Evolutionary conservation across 495 filamentous ascomycete species (phyloP).

Genomic region (Hypoxylon intermedium): DNA sequence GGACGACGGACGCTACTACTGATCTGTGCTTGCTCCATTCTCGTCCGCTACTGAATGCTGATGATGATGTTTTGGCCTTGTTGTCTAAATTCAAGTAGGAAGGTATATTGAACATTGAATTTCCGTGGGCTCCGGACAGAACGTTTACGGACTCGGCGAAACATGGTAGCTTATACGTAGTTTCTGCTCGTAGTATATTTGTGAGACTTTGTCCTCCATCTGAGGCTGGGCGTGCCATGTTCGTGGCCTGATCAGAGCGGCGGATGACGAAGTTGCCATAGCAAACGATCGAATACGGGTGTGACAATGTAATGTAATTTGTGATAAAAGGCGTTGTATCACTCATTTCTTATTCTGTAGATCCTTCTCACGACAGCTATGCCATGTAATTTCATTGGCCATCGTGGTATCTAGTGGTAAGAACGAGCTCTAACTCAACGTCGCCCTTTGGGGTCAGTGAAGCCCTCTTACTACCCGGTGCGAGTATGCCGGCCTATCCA

Average conservation of each 20-base stretch:
- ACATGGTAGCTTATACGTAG: not conserved
- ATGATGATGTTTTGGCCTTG: not conserved
- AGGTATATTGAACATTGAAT: not conserved
- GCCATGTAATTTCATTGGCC: not conserved
- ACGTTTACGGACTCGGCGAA: not conserved
- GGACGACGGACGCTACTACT: not conserved
- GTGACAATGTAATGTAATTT: not conserved
- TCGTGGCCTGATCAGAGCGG: not conserved
- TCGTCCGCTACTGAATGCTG: not conserved
- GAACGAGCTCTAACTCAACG: not conserved
- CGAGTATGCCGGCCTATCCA: not conserved
- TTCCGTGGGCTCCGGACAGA: not conserved
- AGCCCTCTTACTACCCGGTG: not conserved
- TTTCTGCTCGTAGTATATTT: not conserved
- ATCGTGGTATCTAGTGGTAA: not conserved
- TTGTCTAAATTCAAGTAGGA: not conserved
- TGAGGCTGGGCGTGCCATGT: not conserved
- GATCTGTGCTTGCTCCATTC: conserved; percentile 10
- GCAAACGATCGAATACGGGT: not conserved
- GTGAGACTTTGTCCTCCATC: not conserved
- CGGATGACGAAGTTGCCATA: not conserved
- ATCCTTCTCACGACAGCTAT: not conserved
- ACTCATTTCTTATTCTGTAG: not conserved
- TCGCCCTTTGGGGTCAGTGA: not conserved
- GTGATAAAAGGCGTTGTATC: not conserved